Base-by-base conservation (phyloP, 108 stramenopile genomes). In the Cyclotella cryptica region DNA sequence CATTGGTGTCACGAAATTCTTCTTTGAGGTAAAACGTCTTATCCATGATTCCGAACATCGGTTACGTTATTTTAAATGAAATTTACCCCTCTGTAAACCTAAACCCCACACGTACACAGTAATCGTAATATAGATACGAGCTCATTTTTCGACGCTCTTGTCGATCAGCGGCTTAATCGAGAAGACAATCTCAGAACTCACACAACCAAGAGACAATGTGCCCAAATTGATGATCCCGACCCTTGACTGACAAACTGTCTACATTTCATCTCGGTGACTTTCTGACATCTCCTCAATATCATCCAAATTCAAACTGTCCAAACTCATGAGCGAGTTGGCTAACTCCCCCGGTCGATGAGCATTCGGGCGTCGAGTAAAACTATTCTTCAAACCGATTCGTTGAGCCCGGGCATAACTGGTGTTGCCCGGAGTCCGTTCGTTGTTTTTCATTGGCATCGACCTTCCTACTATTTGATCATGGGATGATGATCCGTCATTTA, bases 281-380 rank as follows among this genome's bases (percentile, higher is more conserved):
- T 44, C 29, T 6, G 22, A 60, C 62, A 69, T 68, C 58, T 40
- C 66, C 46, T 72, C 72, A 22, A 80, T 59, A 30, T 80, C 66
- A 68, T 80, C 78, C 71, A 80, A 61, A 18, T 55, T 68, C 59
- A 80, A 60, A 30, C 72, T 73, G 17, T 73, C 79, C 53, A 73
- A 40, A 47, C 79, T 80, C 79, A 73, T 73, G 7, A 80, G 45
- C 11, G 79, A 80, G 26, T 58, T 80, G 12, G 43, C 49, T 15
- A 73, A 11, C 14, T 66, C 26, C 19, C 39, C 41, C 27, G 49
- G 30, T 14, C 52, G 22, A 45, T 73, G 65, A 15, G 55, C 35
- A 47, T 59, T 59, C 10, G 26, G 22, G 39, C 66, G 78, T 28
- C 69, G 49, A 5, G 59, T 68, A 58, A 72, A 65, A 65, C 71